Evolutionary conservation across 495 filamentous ascomycete genomes (phyloP), one percentile per base, ranked within the genome.

Genomic region (Aspergillus cavernicola): DNA sequence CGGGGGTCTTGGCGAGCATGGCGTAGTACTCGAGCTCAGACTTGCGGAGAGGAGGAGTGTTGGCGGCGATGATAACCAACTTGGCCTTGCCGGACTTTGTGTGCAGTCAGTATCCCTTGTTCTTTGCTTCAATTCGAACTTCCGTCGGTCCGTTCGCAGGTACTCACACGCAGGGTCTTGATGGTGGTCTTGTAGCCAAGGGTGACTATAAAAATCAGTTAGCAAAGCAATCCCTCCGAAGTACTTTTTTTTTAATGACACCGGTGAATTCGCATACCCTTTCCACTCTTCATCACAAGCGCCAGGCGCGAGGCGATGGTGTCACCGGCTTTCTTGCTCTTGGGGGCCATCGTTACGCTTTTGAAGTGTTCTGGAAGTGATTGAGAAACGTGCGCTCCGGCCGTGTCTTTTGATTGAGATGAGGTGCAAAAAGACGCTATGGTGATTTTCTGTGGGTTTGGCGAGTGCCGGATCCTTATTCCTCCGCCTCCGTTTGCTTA

Each of bases 231-330:
- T 26, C 22, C 38, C n/a, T 26, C 5, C 36, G 16, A 16, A 22
- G 15, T 20, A 16, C 11, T 38, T 20, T 44, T 16, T 5, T 12
- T 4, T 43, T 20, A 23, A 50, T 41, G 23, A n/a, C 2, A 19
- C 3, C 7, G 6, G 10, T 36, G 11, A 40, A 41, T 50, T 18
- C 16, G 55, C 78, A 49, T 72, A 87, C 82, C 85, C 79, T 95
- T 95, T 63, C 91, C 92, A 54, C 85, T 88, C 83, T 96, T 97
- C 87, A 97, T 93, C 55, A 96, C 92, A 73, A 96, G 84, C 67
- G 88, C 89, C 59, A 93, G 79, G 72, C 88, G 86, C 70, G 85
- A 85, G 79, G 89, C 89, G 80, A 92, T 89, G 80, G 80, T 86
- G 81, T 96, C 90, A 66, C 87, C 84, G 66, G 88, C 84, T 78